These are phyloP conservation scores for Aspergillus niger DNA, from an alignment of 2,329 filamentous ascomycete species.

Conservation along the genomic window DNA sequence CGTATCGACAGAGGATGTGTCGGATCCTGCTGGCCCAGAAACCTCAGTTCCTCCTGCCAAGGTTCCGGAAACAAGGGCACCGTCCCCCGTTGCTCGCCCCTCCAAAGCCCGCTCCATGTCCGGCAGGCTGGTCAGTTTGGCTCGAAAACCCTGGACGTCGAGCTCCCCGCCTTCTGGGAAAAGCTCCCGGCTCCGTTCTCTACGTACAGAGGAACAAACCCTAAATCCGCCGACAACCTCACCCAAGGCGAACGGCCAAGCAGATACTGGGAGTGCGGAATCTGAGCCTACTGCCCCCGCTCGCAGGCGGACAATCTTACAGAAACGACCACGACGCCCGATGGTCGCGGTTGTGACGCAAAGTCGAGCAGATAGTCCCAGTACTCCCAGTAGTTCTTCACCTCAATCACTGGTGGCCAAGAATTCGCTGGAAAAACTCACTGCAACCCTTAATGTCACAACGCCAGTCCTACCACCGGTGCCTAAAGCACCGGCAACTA, in stretches of 20 bases:
- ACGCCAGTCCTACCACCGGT: conserved; percentile 52
- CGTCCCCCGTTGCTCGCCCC: conserved; percentile 36
- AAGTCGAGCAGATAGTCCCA: conserved; percentile 36
- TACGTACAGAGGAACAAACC: conserved; percentile 32
- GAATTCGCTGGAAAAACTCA: conserved; percentile 51
- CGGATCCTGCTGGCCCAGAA: conserved; percentile 26
- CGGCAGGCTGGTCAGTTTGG: conserved; percentile 53
- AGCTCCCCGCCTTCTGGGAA: conserved; percentile 43
- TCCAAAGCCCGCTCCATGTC: conserved; percentile 51
- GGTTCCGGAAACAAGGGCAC: conserved; percentile 31
- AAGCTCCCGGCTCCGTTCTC: conserved; percentile 26
- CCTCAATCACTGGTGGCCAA: conserved; percentile 43
- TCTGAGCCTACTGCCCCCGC: conserved; percentile 22
- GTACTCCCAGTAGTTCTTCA: conserved; percentile 42
- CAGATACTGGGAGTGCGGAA: conserved; percentile 22
- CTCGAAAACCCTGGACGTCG: conserved; percentile 54
- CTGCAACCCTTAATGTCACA: conserved; percentile 44
- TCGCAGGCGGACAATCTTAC: conserved; percentile 36
- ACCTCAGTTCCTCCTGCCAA: conserved; percentile 22
- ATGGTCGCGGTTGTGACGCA: conserved; percentile 43
- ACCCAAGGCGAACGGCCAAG: conserved; percentile 20
- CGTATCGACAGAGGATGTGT: conserved; percentile 40
- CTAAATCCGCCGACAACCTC: conserved; percentile 21
- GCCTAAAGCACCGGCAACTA: conserved; percentile 47
- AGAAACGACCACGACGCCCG: conserved; percentile 43